Base-by-base conservation (phyloP, 2,329 filamentous ascomycete species). In the Trichoderma pleuroti region DNA sequence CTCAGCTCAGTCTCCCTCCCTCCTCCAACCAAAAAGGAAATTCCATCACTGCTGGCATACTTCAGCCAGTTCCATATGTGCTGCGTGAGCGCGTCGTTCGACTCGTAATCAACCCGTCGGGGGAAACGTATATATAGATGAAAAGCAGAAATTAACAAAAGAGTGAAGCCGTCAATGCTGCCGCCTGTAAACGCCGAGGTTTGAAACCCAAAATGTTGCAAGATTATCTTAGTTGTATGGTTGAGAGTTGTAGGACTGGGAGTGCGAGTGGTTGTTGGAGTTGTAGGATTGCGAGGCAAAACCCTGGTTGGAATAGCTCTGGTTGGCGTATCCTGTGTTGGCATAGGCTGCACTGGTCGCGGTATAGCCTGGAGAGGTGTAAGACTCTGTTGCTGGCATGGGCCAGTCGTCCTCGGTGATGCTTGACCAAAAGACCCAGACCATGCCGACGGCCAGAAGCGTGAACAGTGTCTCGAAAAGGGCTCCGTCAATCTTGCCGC, bases 331-430 rank as follows among this genome's bases (percentile, higher is more conserved):
- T n/a, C 57, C 67, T 7, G 57, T 39, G 26, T 42, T 62, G 4
- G 68, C 56, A 59, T 59, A 59, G 9, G 28, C 56, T n/a, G 56
- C 30, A 34, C 28, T 59, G 18, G 56, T 32, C 34, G 56, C 34
- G 21, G 60, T 59, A 60, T 70, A 70, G 36, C 46, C 49, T n/a
- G 68, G 68, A 14, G 62, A 39, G 18, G 83, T 81, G 74, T 86
- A 86, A 65, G 81, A 75, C 59, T 75, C 79, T 69, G 80, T 80
- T 11, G 80, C 81, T 39, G 85, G 83, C 81, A 87, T 86, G 21
- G 94, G 93, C 96, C 96, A 99, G 84, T 98, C 95, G 77, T 99
- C 96, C 82, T 99, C 96, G 18, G 96, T 99, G 77, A 99, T 99
- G 83, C 94, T 98, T 60, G 94, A 97, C 96, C 96, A 99, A 85